These are phyloP conservation scores for Arabidopsis suecica DNA, from an alignment of 345 rosid species.

Conservation along the genomic window DNA sequence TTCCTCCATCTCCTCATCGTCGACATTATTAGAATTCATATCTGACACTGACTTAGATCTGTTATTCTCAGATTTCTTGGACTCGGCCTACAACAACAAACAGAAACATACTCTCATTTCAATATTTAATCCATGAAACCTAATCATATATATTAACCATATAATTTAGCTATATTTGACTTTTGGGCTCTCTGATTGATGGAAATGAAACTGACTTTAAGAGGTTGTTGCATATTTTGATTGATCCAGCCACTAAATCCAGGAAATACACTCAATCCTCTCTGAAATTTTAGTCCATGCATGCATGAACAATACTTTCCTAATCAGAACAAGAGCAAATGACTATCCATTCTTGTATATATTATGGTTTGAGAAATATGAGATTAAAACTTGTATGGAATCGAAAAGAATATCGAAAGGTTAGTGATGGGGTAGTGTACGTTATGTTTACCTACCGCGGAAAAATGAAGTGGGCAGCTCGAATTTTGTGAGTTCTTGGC, in stretches of 20 bases:
- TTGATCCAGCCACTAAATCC: not conserved
- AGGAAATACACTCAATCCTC: not conserved
- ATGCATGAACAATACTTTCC: not conserved
- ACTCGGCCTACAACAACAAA: conserved; percentile 17
- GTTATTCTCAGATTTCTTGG: not conserved
- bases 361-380: not conserved
- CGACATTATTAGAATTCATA: too few species aligned
- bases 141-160: not conserved
- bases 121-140: too few species aligned
- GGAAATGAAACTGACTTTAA: not conserved
- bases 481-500: not conserved
- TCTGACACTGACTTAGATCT: too few species aligned
- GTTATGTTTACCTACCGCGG: not conserved
- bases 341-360: not conserved
- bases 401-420: not conserved
- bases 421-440: not conserved
- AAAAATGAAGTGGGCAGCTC: not conserved
- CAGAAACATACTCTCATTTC: not conserved
- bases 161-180: not conserved
- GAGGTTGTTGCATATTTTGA: conserved; percentile 15
- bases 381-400: not conserved
- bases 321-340: not conserved
- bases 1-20: too few species aligned
- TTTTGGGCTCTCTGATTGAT: too few species aligned
- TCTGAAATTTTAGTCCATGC: not conserved